These are phyloP conservation scores for Mollisia scopiformis DNA, from an alignment of 2,329 filamentous ascomycete species.

Conservation along the genomic window DNA sequence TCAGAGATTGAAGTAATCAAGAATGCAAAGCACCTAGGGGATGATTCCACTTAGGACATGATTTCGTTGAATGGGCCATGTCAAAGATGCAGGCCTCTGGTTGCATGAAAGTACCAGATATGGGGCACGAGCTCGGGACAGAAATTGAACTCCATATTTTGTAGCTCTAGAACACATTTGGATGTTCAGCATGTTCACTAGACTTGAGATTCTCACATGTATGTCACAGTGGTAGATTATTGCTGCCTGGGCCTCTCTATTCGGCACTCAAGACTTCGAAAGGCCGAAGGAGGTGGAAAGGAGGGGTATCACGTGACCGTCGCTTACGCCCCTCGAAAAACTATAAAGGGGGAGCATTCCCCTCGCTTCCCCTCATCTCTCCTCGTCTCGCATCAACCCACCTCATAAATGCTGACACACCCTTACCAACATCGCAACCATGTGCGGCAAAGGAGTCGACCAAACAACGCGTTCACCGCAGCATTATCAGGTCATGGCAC, in stretches of 20 bases:
- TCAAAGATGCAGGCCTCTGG: too few relatives aligned
- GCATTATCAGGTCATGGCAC: neutral
- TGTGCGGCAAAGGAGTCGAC: neutral
- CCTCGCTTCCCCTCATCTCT: neutral
- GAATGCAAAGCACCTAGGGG: too few relatives aligned
- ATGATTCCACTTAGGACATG: too few relatives aligned
- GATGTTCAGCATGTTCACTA: too few relatives aligned
- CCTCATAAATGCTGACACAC: neutral
- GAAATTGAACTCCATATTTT: too few relatives aligned
- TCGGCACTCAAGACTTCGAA: neutral
- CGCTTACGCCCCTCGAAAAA: neutral
- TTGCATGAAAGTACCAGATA: too few relatives aligned
- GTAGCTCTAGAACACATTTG: too few relatives aligned
- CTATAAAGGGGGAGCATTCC: neutral
- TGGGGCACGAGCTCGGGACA: too few relatives aligned
- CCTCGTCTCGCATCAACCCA: neutral
- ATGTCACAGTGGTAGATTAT: neutral
- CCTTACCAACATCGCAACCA: neutral
- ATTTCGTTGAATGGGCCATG: too few relatives aligned
- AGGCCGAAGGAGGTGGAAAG: neutral
- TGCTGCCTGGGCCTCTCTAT: neutral
- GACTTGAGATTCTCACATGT: too few relatives aligned
- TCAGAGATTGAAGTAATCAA: too few relatives aligned
- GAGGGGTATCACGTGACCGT: neutral
- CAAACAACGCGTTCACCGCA: neutral